Percentiles rank a stretch among this genome's conserved stretches.
Conservation (phyloP, 495 filamentous ascomycete species). For the Pseudoneurospora amorphoporcata region DNA sequence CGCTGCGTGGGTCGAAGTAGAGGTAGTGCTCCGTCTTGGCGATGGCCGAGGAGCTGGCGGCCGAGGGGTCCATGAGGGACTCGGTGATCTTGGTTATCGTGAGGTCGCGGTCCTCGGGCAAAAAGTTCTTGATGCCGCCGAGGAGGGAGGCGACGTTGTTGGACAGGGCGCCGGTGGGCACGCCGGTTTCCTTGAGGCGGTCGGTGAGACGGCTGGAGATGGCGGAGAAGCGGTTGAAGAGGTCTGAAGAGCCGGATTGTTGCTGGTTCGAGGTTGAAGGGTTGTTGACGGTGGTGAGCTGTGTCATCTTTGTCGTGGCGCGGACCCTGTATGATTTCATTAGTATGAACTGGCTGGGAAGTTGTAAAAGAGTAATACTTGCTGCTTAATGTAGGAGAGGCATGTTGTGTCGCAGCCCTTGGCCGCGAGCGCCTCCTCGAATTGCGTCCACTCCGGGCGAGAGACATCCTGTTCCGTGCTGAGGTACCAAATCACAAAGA, state of each 20-base stretch:
- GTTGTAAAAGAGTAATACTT: slow-evolving; percentile 16
- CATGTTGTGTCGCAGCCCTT: slow-evolving; percentile 64
- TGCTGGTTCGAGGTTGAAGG: slow-evolving; percentile 52
- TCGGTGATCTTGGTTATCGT: slow-evolving; percentile 97
- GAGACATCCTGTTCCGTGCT: slow-evolving; percentile 87
- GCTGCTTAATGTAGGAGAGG: slow-evolving; percentile 78
- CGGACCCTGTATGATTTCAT: slow-evolving; percentile 55
- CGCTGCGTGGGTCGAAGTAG: slow-evolving; percentile 94
- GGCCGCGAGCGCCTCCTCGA: slow-evolving; percentile 73
- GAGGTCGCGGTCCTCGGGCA: slow-evolving; percentile 88
- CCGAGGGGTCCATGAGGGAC: slow-evolving; percentile 92
- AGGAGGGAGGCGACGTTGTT: slow-evolving; percentile 90
- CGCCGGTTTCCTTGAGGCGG: slow-evolving; percentile 80
- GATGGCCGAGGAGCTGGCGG: slow-evolving; percentile 82
- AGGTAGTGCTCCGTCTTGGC: slow-evolving; percentile 96
- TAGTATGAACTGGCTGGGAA: slow-evolving; percentile 11
- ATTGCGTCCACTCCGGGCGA: slow-evolving; percentile 70
- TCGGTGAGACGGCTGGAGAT: slow-evolving; percentile 88
- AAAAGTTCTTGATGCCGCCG: slow-evolving; percentile 97
- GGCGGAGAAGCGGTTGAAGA: slow-evolving; percentile 82
- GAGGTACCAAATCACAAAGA: slow-evolving; percentile 97
- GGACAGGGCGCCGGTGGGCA: slow-evolving; percentile 43
- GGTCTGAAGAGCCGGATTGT: slow-evolving; percentile 47
- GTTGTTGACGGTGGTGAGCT: slow-evolving; percentile 72
- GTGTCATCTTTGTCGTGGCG: slow-evolving; percentile 95